These are phyloP conservation scores for Diplodia sapinea DNA, from an alignment of 2,329 filamentous ascomycete genomes.

Conservation along the genomic window DNA sequence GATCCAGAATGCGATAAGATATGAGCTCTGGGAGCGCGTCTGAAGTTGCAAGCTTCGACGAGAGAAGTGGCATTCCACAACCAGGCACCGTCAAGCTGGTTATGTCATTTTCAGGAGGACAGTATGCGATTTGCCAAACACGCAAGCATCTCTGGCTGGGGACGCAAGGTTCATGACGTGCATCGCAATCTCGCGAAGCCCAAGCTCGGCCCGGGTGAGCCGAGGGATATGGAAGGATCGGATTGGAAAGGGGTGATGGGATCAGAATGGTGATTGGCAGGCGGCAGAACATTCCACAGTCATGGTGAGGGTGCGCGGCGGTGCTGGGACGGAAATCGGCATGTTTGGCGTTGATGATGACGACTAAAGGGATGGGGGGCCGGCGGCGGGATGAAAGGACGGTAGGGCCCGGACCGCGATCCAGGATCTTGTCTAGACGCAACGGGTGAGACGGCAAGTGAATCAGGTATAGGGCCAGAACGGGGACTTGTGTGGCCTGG, in stretches of 20 bases:
- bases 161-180: not conserved
- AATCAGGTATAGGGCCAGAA: not conserved
- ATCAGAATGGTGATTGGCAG: not conserved
- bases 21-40: too few species aligned
- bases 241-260: not conserved
- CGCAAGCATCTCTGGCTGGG: not conserved
- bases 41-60: not conserved
- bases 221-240: not conserved
- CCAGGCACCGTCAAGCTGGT: not conserved
- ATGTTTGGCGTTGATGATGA: conserved; percentile 19
- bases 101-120: conserved; percentile 1
- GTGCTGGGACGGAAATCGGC: too few species aligned
- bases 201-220: not conserved
- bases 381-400: conserved; percentile 12
- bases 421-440: not conserved
- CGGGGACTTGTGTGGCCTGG: not conserved
- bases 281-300: not conserved
- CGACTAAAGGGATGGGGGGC: not conserved
- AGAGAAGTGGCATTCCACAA: not conserved
- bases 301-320: not conserved
- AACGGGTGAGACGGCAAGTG: conserved; percentile 5
- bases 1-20: not conserved
- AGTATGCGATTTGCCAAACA: not conserved
- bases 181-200: conserved; percentile 23
- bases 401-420: not conserved